Evolutionary conservation across 225 moss, liverwort and hornwort genomes (phyloP), one percentile per base, ranked within the genome.

Genomic region (Pseudisothecium myosuroides): DNA sequence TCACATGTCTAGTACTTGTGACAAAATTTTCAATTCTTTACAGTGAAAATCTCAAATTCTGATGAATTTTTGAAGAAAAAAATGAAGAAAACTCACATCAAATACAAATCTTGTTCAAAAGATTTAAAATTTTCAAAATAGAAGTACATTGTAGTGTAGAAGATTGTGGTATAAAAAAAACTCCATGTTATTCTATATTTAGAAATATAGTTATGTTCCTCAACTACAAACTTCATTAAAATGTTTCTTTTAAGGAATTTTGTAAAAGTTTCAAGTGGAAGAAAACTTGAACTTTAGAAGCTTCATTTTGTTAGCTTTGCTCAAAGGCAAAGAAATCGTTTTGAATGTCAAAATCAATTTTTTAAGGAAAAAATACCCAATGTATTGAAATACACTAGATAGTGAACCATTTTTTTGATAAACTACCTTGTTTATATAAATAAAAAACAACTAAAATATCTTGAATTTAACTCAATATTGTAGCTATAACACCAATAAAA

Each of bases 391-490:
- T 16, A 43, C 6, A 72, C 1, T 28, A 8, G 2, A 28, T 43
- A 16, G 1, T 27, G 3, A 5, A 28, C 1, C 10, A 45, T 43
- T 45, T 17, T 27, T 43, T 72, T 9, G 27, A 43, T 72, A 28
- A 6, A 43, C 28, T 28, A 43, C 0, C 6, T 1, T 0, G 6
- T 16, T 3, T 0, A 17, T 16, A 72, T 9, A 29, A 45, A 45
- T 10, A 1, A 43, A 71, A 39, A 36, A 66, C 4, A 36, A 27
- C 27, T 27, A 45, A 73, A 73, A 17, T 28, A 2, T 45, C 28
- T 45, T 43, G 27, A 73, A 68, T 1, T n/a, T 36, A n/a, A 39
- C 1, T 68, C 23, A 68, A 45, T 17, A 10, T 6, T 17, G 6
- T 43, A 45, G 28, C 4, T 28, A 41, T 3, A 26, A 15, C 27